Base-by-base conservation (phyloP, 352 stramenopile species). In the Phytophthora parvispora region DNA sequence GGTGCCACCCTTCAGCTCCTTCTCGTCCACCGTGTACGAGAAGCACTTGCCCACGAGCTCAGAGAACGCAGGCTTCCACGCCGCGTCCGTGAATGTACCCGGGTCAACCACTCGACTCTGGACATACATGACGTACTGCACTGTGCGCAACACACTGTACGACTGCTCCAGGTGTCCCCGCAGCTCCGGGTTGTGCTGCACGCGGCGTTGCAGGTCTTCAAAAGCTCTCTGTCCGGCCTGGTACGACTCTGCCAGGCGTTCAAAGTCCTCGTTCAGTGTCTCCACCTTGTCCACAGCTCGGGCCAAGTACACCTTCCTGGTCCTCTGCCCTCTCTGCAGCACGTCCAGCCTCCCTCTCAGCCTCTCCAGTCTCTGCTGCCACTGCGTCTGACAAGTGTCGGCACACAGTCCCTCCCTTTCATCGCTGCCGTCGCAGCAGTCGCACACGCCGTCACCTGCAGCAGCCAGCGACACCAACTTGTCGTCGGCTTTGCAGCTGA, bases 401-500 rank as follows among this genome's bases (percentile, higher is more conserved):
- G n/a, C 6, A 48, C 87, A 94, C 38, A 68, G 40, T 22, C 66
- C 63, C 0, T 52, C 9, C 4, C n/a, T 29, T 60, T 99, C 97
- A 69, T 99, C 97, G 57, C 87, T 93, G 24, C 97, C 98, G 81
- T 99, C 97, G 74, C 98, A 99, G 72, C 98, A 99, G 86, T 99
- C 98, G 70, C 98, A 99, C 47, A 99, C 87, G n/a, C 90, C 91
- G 74, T 99, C 98, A 12, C 81, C 48, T 1, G 99, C 70, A 45
- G 93, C 86, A 0, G 79, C 88, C 5, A 82, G 32, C 0, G 91
- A 72, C 7, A 93, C 40, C 45, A 54, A 25, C 42, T 86, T 76
- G 6, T 64, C 68, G 4, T 77, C 73, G 4, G 40, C n/a, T 40
- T 34, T 67, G 54, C 79, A 91, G 20, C 75, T 72, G 56, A 89